phyloP scores from a whole-genome alignment of 148 eudicot genomes.

The Amaranthus palmeri region DNA sequence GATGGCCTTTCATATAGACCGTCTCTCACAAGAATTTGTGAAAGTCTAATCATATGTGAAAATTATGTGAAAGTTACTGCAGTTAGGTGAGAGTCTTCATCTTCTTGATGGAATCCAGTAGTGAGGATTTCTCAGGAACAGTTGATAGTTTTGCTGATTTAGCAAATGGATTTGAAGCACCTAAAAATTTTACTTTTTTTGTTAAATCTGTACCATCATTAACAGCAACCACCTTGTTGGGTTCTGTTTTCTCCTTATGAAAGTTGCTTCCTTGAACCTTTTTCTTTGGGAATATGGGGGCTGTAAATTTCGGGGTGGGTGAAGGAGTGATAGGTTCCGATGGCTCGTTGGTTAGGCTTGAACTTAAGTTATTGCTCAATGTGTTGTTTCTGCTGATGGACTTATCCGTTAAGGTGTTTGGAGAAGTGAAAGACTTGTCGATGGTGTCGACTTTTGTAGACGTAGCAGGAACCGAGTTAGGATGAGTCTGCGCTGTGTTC shows the following conservation, averaged over 20 bases:
- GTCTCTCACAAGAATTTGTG: no score
- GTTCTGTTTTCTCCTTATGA: slow-evolving; percentile 30
- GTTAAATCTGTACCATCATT: slow-evolving; percentile 19
- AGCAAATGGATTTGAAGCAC: slow-evolving; percentile 64
- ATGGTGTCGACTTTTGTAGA: slow-evolving; percentile 16
- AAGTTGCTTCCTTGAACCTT: slow-evolving; percentile 28
- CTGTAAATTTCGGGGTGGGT: slow-evolving; percentile 30
- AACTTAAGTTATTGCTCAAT: slow-evolving; percentile 26
- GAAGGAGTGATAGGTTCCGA: slow-evolving; percentile 42
- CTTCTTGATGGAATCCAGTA: slow-evolving; percentile 78
- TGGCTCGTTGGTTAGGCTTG: slow-evolving; percentile 34
- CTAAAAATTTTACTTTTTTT: slow-evolving; percentile 23
- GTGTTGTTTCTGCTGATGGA: slow-evolving; percentile 19
- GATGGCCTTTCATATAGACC: no score
- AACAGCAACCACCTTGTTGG: slow-evolving; percentile 19
- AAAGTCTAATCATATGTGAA: slow-evolving; percentile 7
- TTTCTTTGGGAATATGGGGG: slow-evolving; percentile 51
- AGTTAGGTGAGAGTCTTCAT: slow-evolving; percentile 39
- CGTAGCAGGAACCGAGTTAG: slow-evolving; percentile 21
- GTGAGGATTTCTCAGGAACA: slow-evolving; percentile 48
- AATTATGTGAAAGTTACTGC: slow-evolving; percentile 6
- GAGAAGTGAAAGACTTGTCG: slow-evolving; percentile 16
- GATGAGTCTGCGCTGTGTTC: slow-evolving; percentile 20
- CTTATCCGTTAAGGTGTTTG: slow-evolving; percentile 21
- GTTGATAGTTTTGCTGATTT: slow-evolving; percentile 57